Percentiles rank a stretch among this genome's conserved stretches.
Evolutionary conservation across 257 asterid genomes (phyloP).

Genomic region (Solanum peruvianum): DNA sequence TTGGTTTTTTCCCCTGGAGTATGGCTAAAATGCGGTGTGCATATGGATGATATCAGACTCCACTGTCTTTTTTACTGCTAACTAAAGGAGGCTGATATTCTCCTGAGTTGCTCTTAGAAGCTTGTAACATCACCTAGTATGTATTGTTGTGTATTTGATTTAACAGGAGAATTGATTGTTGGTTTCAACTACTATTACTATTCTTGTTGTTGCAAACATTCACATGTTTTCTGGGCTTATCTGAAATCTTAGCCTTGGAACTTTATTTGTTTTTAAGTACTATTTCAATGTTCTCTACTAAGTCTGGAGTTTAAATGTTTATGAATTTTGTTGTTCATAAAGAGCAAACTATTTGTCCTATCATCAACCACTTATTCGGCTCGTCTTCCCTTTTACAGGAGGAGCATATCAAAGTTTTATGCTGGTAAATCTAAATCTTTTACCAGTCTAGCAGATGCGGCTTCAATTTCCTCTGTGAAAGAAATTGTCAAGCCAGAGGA

Average conservation of each 20-base stretch:
- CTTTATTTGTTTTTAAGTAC: background rate
- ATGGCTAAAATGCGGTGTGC: background rate
- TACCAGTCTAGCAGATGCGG: slow-evolving; percentile 58
- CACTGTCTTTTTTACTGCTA: background rate
- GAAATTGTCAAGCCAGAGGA: slow-evolving; percentile 61
- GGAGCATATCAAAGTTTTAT: slow-evolving; percentile 28
- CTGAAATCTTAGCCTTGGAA: background rate
- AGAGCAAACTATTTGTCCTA: background rate
- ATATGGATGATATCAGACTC: background rate
- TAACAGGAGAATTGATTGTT: background rate
- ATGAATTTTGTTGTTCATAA: background rate
- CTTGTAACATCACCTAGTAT: background rate
- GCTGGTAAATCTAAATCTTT: slow-evolving; percentile 35
- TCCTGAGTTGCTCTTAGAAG: background rate
- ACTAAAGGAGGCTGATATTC: background rate
- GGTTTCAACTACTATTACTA: background rate
- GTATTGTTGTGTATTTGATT: background rate
- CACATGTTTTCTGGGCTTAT: background rate
- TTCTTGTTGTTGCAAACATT: background rate
- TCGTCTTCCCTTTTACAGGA: slow-evolving; percentile 14
- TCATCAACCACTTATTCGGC: background rate
- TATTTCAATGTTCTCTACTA: background rate
- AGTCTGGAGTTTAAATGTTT: background rate
- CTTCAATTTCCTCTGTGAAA: slow-evolving; percentile 33
- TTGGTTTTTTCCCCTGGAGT: background rate